Evolutionary conservation across 1,284 basidiomycete genomes (phyloP), one percentile per base, ranked within the genome.

Genomic region (Moniliella sp.): DNA sequence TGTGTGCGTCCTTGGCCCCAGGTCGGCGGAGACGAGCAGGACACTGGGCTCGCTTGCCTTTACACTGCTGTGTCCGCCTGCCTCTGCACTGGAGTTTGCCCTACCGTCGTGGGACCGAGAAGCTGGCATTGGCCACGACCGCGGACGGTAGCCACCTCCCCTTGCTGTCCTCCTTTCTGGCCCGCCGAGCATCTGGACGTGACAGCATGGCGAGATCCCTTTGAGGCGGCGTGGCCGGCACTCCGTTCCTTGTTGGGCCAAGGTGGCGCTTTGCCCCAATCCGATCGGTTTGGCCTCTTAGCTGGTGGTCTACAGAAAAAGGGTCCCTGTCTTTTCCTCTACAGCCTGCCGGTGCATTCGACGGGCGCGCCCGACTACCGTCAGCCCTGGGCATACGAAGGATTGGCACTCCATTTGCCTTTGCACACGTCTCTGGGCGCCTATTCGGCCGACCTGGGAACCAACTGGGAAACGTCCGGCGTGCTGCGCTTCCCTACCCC

Each of bases 381-480:
- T n/a, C n/a, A n/a, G n/a, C 23, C 42, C 23, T 50, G 48, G 45
- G 31, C 25, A 14, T 50, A 34, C 30, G 15, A 46, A 27, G 40
- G 41, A 11, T 42, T 41, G 4, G 40, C 48, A 7, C 14, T 31
- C 18, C 16, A 25, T 12, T 15, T 25, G 7, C 19, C 19, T 8
- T 25, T 23, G 10, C 10, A 31, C n/a, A 9, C 19, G 10, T 21
- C n/a, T 5, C 30, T 18, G 8, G 30, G 30, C 9, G 33, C 34
- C 28, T 31, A 48, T 16, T 35, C 43, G 3, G 45, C 45, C 18
- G 46, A 50, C 28, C 36, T 48, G 28, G 48, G 48, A 25, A 39
- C 36, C 30, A 50, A 50, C 29, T 50, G 43, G 41, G 48, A 50
- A 31, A 46, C 48, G 5, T 43, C 43, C 37, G 48, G 45, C 39